Evolutionary conservation across 2,329 filamentous ascomycete species (phyloP).

Genomic region (Nemania sp.): DNA sequence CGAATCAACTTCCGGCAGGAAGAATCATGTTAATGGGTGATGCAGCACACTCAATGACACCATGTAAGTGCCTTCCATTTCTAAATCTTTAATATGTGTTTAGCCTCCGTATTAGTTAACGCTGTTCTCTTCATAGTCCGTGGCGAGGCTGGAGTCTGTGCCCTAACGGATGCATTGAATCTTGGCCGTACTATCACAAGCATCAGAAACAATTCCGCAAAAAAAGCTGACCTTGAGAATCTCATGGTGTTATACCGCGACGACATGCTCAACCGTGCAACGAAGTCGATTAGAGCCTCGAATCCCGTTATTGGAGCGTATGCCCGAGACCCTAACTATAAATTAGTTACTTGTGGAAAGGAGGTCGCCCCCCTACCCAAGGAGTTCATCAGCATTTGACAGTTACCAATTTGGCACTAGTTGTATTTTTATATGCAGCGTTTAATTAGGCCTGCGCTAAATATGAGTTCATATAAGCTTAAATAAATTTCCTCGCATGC

Average conservation of each 20-base stretch:
- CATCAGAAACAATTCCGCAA: not conserved
- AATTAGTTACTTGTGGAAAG: constrained; percentile 19
- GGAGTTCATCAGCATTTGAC: constrained; percentile 2
- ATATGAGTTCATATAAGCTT: too few relatives aligned
- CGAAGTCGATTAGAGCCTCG: constrained; percentile 6
- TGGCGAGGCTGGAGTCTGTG: constrained; percentile 27
- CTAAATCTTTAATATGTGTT: not conserved
- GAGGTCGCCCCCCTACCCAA: constrained; percentile 14
- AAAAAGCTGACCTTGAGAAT: not conserved
- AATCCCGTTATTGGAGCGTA: constrained; percentile 17
- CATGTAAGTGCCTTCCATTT: constrained; percentile 12
- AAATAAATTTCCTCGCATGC: too few relatives aligned
- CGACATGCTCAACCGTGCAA: constrained; percentile 17
- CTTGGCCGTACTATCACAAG: constrained; percentile 14
- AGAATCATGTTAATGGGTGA: not conserved
- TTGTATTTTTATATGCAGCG: too few relatives aligned
- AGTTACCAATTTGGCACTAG: too few relatives aligned
- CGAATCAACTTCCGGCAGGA: constrained; percentile 4
- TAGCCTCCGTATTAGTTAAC: not conserved
- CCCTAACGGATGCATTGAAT: constrained; percentile 15
- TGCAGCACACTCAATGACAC: constrained; percentile 23
- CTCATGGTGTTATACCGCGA: constrained; percentile 9
- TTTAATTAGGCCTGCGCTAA: too few relatives aligned
- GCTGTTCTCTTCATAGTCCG: constrained; percentile 2
- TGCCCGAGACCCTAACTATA: constrained; percentile 13